These are phyloP conservation scores for Ogataea neopini DNA, from an alignment of 805 yeast genomes.

Conservation along the genomic window DNA sequence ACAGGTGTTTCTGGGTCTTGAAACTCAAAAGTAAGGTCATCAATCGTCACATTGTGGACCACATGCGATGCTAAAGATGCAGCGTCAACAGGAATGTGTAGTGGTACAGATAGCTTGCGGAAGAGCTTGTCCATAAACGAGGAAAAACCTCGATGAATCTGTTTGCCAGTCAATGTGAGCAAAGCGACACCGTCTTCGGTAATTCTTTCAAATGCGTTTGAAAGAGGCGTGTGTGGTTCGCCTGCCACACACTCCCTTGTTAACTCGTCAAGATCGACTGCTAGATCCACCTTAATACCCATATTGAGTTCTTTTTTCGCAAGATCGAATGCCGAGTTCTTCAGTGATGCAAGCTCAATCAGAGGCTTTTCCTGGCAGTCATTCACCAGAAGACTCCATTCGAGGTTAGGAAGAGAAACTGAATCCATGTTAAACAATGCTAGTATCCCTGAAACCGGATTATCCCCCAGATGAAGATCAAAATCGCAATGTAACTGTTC, in stretches of 20 bases:
- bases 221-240: conserved; percentile 18
- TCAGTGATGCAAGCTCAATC: conserved; percentile 31
- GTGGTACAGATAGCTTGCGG: conserved; percentile 19
- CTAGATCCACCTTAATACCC: conserved; percentile 15
- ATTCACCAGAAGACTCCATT: conserved; percentile 39
- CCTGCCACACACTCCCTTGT: conserved; percentile 13
- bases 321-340: conserved; percentile 18
- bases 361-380: conserved; percentile 37
- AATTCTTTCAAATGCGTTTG: conserved; percentile 15
- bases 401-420: conserved; percentile 35
- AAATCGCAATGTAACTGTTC: conserved; percentile 30
- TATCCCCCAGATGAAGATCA: conserved; percentile 15
- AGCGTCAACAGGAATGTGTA: conserved; percentile 20
- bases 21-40: conserved; percentile 39
- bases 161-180: conserved; percentile 15
- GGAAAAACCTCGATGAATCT: conserved; percentile 7
- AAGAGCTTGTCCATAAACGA: conserved; percentile 15
- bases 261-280: conserved; percentile 9
- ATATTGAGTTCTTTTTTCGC: conserved; percentile 11
- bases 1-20: conserved; percentile 35
- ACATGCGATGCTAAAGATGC: conserved; percentile 17
- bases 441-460: conserved; percentile 19
- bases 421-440: conserved; percentile 8
- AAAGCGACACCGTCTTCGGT: conserved; percentile 12
- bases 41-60: conserved; percentile 40